Evolutionary conservation across 2,329 filamentous ascomycete species (phyloP), one percentile per base, ranked within the genome.

Genomic region (Corniculantispora saksenae): DNA sequence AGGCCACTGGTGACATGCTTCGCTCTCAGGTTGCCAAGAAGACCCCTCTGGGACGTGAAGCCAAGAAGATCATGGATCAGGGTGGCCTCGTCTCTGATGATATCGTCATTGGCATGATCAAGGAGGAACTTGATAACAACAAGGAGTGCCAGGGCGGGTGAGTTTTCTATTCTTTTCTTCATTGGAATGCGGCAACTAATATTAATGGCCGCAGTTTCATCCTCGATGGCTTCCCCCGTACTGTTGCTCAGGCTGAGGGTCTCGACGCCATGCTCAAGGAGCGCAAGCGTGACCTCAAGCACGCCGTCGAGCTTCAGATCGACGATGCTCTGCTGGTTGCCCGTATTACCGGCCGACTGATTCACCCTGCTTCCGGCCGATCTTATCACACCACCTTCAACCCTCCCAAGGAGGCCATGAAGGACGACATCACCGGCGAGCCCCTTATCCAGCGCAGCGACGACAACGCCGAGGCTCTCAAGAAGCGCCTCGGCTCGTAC

Each of bases 21-120:
- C 93, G 95, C 76, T 97, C 94, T 71, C 95, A 99, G 81, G 95
- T 99, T 76, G 91, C 94, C 70, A 96, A 97, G 83, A 97, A 98
- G 89, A 99, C 95, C 65, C 82, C 91, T 66, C 89, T 99, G 70
- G 95, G 95, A 72, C 88, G 91, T 77, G 93, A 97, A 84, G 95
- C 95, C 71, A 99, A 99, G 90, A 98, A 98, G 89, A 99, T 99
- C 80, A 99, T 99, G 95, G 95, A 99, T 77, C 91, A 94, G 78
- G 95, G 95, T 73, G 94, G 94, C 72, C 89, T 99, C 66, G 95
- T 99, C 78, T 97, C 93, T 80, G 95, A 99, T 80, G 94, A 98
- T 78, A 99, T 99, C 77, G 94, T 99, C 87, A 92, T 99, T 80
- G 93, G 94, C 81, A 99, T 99, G 95, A 99, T 99, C 84, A 94